Evolutionary conservation across 2,329 filamentous ascomycete genomes (phyloP), one percentile per base, ranked within the genome.

Genomic region (Leptographium procerum): DNA sequence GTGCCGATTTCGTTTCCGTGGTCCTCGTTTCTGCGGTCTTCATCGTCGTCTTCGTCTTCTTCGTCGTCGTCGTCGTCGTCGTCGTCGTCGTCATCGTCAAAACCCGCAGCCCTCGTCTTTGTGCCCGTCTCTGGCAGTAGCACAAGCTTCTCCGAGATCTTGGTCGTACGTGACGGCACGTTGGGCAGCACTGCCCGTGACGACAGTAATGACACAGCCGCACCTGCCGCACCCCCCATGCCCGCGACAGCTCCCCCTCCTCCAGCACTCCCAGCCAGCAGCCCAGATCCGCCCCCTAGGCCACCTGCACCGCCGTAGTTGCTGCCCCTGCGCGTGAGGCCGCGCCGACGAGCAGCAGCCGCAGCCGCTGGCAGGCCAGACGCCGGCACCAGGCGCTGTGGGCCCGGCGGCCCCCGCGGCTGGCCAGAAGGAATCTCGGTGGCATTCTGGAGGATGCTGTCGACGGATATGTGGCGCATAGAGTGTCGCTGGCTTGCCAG

Each of bases 61-160:
- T 83, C 82, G 9, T 78, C 80, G 28, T 83, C 82, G 57, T 83
- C 85, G 45, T 83, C 82, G 9, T 78, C 80, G 28, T 83, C 82
- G 57, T 81, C 78, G 3, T 36, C 34, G 34, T 36, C 34, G 6
- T 40, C 36, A 19, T 40, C 36, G 14, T 40, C 36, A 19, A 40
- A 28, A 24, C 22, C 11, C 22, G 24, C 31, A 78, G 78, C 34
- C 19, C 47, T 36, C 14, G 57, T 43, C 16, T 26, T 57, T 10
- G 81, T 80, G 4, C 78, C 77, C 1, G 91, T 87, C 68, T 96
- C 92, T 1, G 94, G 94, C 16, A 99, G 79, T 40, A 97, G 77
- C 0, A 99, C 94, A n/a, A 99, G 78, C 73, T 97, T 97, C 75
- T 97, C 90, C 70, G 89, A 96, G 63, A 95, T 87, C 71, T 97